Base-by-base conservation (phyloP, 306 rosid species). In the Casuarina cunninghamiana region DNA sequence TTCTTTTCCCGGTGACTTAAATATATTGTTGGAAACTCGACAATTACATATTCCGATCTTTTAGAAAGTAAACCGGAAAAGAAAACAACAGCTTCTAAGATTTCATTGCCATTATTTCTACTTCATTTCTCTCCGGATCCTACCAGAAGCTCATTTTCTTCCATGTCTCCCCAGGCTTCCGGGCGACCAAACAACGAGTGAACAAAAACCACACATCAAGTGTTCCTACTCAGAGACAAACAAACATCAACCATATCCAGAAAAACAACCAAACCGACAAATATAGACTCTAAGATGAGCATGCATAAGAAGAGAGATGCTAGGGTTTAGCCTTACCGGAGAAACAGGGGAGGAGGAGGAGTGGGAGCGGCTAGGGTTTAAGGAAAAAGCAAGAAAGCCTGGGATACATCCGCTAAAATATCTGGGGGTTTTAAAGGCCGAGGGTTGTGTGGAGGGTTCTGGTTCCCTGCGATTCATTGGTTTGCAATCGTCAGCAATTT, bases 361-460 rank as follows among this genome's bases (percentile, higher is more conserved):
- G 51, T 10, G 51, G 13, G 51, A 10, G 51, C 51, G 51, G 51
- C 51, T 48, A 48, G 51, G 51, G 51, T 48, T 48, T 48, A 48
- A 48, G 51, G 3, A 48, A 48, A 48, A 13, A 48, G 15, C 2
- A 10, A 48, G 11, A 2, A 10, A 9, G 51, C 8, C 1, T 2
- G 51, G 11, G 15, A 0, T 10, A 48, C 12, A 48, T 0, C 3
- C 12, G 51, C 51, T 48, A 48, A 48, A 10, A 48, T 48, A 10
- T 48, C 51, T 48, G 9, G 13, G 51, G 39, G 3, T 69, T 77
- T 77, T 77, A 77, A 55, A 69, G 21, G 32, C 32, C 11, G 6
- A 6, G 7, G 38, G 2, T 26, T 13, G 32, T 55, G 46, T 32
- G 19, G 10, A 9, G 3, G 7, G 5, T 71, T 0, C 4, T 1